Conservation (phyloP, 768 basidiomycete genomes). For the Neoboletus magnificus region DNA sequence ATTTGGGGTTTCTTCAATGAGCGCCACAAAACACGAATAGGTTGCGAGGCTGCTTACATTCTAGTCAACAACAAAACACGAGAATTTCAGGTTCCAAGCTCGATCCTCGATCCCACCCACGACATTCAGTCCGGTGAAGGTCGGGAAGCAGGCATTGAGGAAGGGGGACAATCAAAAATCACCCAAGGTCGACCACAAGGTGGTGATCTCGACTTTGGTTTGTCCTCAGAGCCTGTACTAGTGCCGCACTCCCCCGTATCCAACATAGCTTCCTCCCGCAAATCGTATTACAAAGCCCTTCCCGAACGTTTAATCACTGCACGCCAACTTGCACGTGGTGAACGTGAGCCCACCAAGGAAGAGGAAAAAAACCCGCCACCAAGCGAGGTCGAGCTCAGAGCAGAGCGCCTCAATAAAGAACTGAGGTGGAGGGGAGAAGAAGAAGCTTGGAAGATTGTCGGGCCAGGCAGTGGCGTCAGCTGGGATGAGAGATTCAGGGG, state of each 20-base stretch:
- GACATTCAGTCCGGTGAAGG: conserved; percentile 14
- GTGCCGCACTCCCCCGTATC: conserved; percentile 58
- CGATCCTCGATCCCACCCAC: conserved; percentile 15
- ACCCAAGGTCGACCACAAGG: conserved; percentile 16
- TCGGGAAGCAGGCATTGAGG: conserved; percentile 3
- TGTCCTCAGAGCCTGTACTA: conserved; percentile 63
- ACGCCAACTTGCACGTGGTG: conserved; percentile 69
- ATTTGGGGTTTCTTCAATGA: conserved; percentile 92
- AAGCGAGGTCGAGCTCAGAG: conserved; percentile 84
- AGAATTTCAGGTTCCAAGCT: conserved; percentile 45
- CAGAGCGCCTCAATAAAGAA: conserved; percentile 89
- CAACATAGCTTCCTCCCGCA: conserved; percentile 65
- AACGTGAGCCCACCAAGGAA: conserved; percentile 81
- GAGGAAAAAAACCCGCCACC: conserved; percentile 75
- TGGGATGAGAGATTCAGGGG: conserved; percentile 78
- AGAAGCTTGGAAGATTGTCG: conserved; percentile 75
- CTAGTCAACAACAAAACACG: conserved; percentile 64
- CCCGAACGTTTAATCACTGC: conserved; percentile 64
- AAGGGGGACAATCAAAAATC: conserved; percentile 2
- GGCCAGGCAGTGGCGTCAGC: conserved; percentile 54
- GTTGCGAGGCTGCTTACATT: conserved; percentile 77
- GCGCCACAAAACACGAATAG: conserved; percentile 71
- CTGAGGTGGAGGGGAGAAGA: conserved; percentile 77
- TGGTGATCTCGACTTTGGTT: conserved; percentile 76
- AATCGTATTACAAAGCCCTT: conserved; percentile 73